phyloP scores from a whole-genome alignment of 1,139 yeast genomes.

The Yamadazyma taylorii region DNA sequence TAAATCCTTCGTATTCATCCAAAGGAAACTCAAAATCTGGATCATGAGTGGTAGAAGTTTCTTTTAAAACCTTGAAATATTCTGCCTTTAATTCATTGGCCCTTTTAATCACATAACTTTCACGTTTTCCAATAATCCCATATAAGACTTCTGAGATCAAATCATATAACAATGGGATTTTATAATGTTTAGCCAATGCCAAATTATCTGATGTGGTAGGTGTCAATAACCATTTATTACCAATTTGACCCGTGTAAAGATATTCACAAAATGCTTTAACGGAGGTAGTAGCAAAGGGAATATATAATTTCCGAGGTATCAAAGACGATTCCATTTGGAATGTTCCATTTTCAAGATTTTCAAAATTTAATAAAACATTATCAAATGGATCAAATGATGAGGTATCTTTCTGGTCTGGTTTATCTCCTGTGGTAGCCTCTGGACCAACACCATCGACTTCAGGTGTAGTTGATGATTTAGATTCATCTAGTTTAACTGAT shows the following conservation, averaged over 20 bases:
- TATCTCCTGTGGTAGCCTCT: not conserved
- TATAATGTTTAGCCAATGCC: conserved; percentile 60
- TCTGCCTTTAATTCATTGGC: conserved; percentile 33
- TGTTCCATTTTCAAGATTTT: conserved; percentile 32
- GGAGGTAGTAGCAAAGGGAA: conserved; percentile 64
- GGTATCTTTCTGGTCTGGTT: not conserved
- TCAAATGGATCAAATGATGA: conserved; percentile 18
- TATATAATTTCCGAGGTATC: conserved; percentile 64
- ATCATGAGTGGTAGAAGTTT: conserved; percentile 24
- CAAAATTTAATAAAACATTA: conserved; percentile 37
- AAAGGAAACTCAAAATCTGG: conserved; percentile 35
- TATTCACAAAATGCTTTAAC: conserved; percentile 69
- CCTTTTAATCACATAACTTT: conserved; percentile 48
- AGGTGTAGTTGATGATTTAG: not conserved
- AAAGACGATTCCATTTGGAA: conserved; percentile 56
- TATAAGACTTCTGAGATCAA: conserved; percentile 66
- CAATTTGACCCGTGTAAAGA: conserved; percentile 76
- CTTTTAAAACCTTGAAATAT: conserved; percentile 27
- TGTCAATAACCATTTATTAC: conserved; percentile 65
- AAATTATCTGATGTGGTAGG: conserved; percentile 69
- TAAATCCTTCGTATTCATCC: conserved; percentile 74
- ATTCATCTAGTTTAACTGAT: not conserved
- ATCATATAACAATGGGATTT: conserved; percentile 67
- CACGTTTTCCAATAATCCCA: conserved; percentile 67
- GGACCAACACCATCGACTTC: not conserved